Percentiles rank a stretch among this genome's conserved stretches.
Evolutionary conservation across 1,284 basidiomycete genomes (phyloP).

Genomic region (Exobasidium rhododendri): DNA sequence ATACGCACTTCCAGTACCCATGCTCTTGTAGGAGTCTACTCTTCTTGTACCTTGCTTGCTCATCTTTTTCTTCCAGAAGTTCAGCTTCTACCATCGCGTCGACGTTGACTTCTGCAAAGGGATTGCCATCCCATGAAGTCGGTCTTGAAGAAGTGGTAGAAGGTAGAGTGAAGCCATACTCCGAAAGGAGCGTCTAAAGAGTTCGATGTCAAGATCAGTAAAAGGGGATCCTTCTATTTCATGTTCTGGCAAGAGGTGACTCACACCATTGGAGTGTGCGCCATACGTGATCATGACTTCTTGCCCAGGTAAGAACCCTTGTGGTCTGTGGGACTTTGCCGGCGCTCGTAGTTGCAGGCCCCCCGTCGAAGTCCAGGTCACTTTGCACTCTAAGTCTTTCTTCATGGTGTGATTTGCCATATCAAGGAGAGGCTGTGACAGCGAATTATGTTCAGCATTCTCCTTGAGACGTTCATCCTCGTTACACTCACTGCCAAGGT

Average conservation of each 20-base stretch:
- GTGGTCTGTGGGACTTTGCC: background rate
- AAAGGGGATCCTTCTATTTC: too few species aligned
- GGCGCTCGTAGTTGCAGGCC: conserved; percentile 39
- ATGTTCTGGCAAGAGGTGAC: background rate
- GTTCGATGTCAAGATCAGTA: background rate
- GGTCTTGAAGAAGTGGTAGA: background rate
- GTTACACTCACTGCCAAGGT: too few species aligned
- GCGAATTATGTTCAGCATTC: background rate
- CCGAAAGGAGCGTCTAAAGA: conserved; percentile 26
- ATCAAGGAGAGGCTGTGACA: conserved; percentile 50
- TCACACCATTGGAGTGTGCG: conserved; percentile 36
- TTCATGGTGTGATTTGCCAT: conserved; percentile 51
- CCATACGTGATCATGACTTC: conserved; percentile 49
- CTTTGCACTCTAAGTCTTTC: conserved; percentile 30
- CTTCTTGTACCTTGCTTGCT: conserved; percentile 24
- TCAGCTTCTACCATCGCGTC: conserved; percentile 24
- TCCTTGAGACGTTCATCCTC: conserved; percentile 7
- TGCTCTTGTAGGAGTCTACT: conserved; percentile 27
- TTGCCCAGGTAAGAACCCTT: conserved; percentile 22
- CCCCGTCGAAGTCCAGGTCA: conserved; percentile 23
- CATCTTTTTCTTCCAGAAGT: conserved; percentile 22
- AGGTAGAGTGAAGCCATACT: conserved; percentile 47
- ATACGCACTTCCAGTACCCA: conserved; percentile 51
- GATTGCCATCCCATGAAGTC: conserved; percentile 22
- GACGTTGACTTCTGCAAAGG: conserved; percentile 34